Evolutionary conservation across 129 eudicot genomes (phyloP).

Genomic region (Tagetes patula): DNA sequence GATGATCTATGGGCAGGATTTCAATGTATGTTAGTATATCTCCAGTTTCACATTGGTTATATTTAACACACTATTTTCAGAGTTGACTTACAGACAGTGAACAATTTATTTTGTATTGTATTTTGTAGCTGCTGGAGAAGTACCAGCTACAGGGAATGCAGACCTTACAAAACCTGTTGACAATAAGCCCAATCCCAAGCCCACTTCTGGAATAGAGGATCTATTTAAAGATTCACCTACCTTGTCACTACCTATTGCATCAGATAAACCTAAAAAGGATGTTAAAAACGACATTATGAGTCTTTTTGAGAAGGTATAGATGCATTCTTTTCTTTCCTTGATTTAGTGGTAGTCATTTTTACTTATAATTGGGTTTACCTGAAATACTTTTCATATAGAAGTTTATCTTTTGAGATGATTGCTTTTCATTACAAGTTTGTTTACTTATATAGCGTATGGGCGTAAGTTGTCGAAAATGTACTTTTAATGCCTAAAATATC

Average conservation of each 20-base stretch:
- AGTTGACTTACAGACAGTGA: constrained; percentile 9
- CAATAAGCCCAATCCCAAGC: constrained; percentile 25
- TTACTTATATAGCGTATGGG: neutral
- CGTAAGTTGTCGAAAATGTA: neutral
- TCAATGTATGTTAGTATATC: constrained; percentile 57
- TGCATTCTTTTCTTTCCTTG: neutral
- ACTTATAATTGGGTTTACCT: too few species aligned
- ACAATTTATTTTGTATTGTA: constrained; percentile 13
- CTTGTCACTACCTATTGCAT: constrained; percentile 37
- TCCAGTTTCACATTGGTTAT: neutral
- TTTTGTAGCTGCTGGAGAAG: constrained; percentile 72
- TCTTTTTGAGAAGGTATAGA: constrained; percentile 86
- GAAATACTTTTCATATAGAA: too few species aligned
- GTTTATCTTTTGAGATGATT: too few species aligned
- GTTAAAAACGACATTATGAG: constrained; percentile 94
- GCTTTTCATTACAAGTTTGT: neutral
- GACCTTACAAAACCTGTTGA: constrained; percentile 39
- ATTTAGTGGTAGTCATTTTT: neutral
- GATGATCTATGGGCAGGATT: constrained; percentile 98
- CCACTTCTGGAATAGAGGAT: constrained; percentile 43
- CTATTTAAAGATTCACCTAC: constrained; percentile 59
- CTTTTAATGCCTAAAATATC: constrained; percentile 1
- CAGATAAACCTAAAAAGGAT: constrained; percentile 72
- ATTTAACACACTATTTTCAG: constrained; percentile 8
- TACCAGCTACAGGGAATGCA: constrained; percentile 40